Percentiles rank a stretch among this genome's conserved stretches.
These are phyloP conservation scores for Sporothrix dimorphospora DNA, from an alignment of 2,329 filamentous ascomycete species.

Conservation along the genomic window DNA sequence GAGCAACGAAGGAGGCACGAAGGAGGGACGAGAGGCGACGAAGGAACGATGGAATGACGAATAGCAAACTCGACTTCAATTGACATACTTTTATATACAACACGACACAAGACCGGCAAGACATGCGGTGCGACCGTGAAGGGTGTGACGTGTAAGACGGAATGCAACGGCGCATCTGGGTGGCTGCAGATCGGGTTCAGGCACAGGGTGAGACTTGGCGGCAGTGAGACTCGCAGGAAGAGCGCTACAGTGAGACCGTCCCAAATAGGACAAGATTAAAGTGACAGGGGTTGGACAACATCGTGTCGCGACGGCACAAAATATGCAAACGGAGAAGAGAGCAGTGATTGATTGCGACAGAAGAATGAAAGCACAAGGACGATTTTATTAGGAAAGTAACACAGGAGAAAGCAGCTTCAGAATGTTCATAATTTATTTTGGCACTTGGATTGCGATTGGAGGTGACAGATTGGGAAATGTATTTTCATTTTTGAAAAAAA, in stretches of 20 bases:
- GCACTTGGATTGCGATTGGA: background rate
- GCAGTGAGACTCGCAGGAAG: background rate
- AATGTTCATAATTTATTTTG: no score
- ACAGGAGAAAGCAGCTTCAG: no score
- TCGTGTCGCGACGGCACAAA: background rate
- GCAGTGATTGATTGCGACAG: background rate
- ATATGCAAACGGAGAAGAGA: background rate
- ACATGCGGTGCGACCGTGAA: background rate
- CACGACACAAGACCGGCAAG: background rate
- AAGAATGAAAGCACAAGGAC: no score
- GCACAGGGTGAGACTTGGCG: background rate
- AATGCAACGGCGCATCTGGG: background rate
- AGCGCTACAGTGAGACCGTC: background rate
- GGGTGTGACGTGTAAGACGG: background rate
- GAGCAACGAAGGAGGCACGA: background rate
- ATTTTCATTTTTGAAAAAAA: background rate
- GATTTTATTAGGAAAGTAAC: no score
- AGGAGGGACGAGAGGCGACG: no score
- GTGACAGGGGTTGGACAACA: background rate
- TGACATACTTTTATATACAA: background rate
- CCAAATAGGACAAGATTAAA: background rate
- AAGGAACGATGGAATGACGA: background rate
- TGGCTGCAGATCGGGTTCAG: background rate
- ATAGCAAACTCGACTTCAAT: background rate
- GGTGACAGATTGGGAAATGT: background rate